phyloP scores from a whole-genome alignment of 2,329 filamentous ascomycete species.

The Xylariaceae sp. region DNA sequence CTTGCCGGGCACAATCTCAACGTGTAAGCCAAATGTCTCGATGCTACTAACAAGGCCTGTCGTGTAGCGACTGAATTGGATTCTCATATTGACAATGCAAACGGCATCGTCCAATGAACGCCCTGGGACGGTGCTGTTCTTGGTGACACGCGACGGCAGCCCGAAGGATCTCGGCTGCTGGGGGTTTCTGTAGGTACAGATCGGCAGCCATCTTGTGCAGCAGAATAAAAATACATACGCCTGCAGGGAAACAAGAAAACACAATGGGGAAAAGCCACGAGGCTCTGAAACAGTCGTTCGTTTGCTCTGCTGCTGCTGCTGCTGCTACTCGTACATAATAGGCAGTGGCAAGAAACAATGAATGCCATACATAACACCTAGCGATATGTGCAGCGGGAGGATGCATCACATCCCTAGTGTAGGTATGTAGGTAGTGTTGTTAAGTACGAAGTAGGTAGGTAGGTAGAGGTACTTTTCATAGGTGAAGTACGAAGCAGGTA shows the following conservation, averaged over 20 bases:
- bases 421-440: background rate
- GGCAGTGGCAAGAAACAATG: background rate
- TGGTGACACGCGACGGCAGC: conserved; percentile 23
- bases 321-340: background rate
- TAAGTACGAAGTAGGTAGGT: too few relatives aligned
- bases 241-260: conserved; percentile 1
- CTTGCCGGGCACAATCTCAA: conserved; percentile 18
- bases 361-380: conserved; percentile 5
- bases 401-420: conserved; percentile 2
- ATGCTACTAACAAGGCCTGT: conserved; percentile 25
- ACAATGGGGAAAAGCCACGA: conserved; percentile 14
- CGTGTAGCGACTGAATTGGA: conserved; percentile 29
- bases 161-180: conserved; percentile 20
- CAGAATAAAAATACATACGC: conserved; percentile 8
- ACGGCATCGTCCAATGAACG: conserved; percentile 28
- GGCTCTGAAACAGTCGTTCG: conserved; percentile 16
- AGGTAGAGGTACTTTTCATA: background rate
- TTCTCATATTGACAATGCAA: conserved; percentile 24
- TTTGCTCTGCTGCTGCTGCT: conserved; percentile 16
- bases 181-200: conserved; percentile 15
- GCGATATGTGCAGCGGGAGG: conserved; percentile 9
- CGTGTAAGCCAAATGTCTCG: conserved; percentile 21
- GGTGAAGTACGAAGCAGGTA: background rate
- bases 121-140: conserved; percentile 6
- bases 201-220: conserved; percentile 19